Evolutionary conservation across 1,284 basidiomycete genomes (phyloP), one percentile per base, ranked within the genome.

Genomic region (Takashimella koratensis): DNA sequence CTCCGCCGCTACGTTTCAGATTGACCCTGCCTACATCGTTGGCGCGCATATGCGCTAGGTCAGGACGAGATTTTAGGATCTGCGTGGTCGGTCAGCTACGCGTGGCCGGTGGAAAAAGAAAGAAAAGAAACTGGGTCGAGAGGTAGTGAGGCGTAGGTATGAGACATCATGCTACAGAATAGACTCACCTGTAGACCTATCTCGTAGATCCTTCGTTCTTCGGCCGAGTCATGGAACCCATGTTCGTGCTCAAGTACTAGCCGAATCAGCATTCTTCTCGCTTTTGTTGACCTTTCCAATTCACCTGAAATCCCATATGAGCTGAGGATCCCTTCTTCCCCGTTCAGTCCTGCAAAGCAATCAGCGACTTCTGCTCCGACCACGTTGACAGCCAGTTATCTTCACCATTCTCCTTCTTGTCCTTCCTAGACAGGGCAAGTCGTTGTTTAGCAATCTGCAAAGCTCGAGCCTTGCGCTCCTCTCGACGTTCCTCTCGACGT

Each of bases 171-270:
- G n/a, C 30, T 36, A 8, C 8, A 36, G 30, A 36, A 36, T 8
- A 36, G 10, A 36, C 69, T 51, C 23, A 72, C 70, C 58, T 67
- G 47, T 2, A 74, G 52, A 2, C 72, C 72, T n/a, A 65, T 62
- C 53, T 68, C 67, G 45, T 62, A 74, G 5, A 73, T 66, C 20
- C 58, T 45, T 13, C 64, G 47, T 51, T 74, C 72, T 43, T 70
- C 67, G 0, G 63, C 58, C 1, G 70, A 73, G 43, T 74, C 70
- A 3, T 55, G 51, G 49, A 74, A 72, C 0, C 65, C 70, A 4
- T 50, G 49, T 10, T 69, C 62, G 45, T 74, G 72, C 2, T 53
- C 47, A 16, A 56, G 22, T 2, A 47, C 56, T 56, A 47, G 4
- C 44, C 3, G 23, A 12, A 41, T 53, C 26, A 51, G 47, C 39